Conservation (phyloP, 768 basidiomycete species). For the Hypsizygus marmoreus region DNA sequence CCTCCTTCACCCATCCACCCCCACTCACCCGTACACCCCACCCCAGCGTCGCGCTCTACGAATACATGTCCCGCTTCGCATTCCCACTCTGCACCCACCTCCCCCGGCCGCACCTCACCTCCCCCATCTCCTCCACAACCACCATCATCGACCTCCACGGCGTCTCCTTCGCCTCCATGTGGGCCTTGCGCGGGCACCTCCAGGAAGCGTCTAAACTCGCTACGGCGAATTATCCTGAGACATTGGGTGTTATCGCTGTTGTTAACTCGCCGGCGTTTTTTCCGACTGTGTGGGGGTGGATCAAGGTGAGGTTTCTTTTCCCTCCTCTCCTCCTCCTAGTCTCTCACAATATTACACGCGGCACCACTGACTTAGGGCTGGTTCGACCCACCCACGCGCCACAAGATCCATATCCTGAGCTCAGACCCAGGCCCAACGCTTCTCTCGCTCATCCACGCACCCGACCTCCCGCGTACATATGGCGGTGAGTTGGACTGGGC, state of each 20-base stretch:
- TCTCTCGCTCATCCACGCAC: constrained; percentile 43
- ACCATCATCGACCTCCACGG: constrained; percentile 75
- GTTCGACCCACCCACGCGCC: constrained; percentile 79
- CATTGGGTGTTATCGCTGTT: constrained; percentile 63
- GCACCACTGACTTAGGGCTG: constrained; percentile 48
- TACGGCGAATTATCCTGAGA: constrained; percentile 83
- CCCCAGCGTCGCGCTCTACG: constrained; percentile 68
- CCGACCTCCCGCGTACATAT: constrained; percentile 65
- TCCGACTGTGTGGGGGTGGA: constrained; percentile 81
- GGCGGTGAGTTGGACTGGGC: constrained; percentile 76
- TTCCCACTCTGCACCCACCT: constrained; percentile 64
- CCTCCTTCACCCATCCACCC: neutral
- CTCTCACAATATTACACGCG: neutral
- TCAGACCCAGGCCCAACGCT: constrained; percentile 57
- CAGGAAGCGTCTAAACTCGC: constrained; percentile 75
- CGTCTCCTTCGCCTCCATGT: constrained; percentile 64
- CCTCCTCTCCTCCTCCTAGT: neutral
- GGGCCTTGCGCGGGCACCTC: constrained; percentile 69
- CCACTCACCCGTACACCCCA: neutral
- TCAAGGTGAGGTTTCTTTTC: constrained; percentile 51
- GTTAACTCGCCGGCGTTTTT: constrained; percentile 86
- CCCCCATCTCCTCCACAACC: constrained; percentile 60
- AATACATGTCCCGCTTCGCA: constrained; percentile 65
- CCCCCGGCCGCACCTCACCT: constrained; percentile 50
- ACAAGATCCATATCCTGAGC: constrained; percentile 76